phyloP scores from a whole-genome alignment of 192 early-diverging fungal species.

The Coemansia sp. region DNA sequence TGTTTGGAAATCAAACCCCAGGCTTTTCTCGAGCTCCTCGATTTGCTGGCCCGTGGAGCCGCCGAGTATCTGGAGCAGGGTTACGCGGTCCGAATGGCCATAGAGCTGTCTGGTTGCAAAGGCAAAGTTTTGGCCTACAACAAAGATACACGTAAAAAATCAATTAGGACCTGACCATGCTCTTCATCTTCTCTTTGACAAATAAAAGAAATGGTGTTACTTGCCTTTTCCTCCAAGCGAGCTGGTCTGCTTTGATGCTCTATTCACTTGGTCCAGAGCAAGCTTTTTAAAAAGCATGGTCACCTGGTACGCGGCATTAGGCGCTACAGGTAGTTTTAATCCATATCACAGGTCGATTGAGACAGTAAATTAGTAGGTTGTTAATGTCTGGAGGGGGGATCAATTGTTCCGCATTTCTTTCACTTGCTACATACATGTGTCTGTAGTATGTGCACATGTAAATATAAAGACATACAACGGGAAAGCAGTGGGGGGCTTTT shows the following conservation, averaged over 20 bases:
- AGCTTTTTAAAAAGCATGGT: slow-evolving; percentile 24
- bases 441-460: too few species aligned
- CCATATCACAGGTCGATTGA: too few species aligned
- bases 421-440: too few species aligned
- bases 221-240: slow-evolving; percentile 40
- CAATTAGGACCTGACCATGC: too few species aligned
- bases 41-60: slow-evolving; percentile 27
- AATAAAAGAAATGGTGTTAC: too few species aligned
- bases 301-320: slow-evolving; percentile 37
- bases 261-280: slow-evolving; percentile 19
- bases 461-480: too few species aligned
- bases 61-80: slow-evolving; percentile 33
- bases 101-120: slow-evolving; percentile 24
- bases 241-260: slow-evolving; percentile 26
- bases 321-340: slow-evolving; percentile 18
- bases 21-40: slow-evolving; percentile 18
- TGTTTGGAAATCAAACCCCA: slow-evolving; percentile 21
- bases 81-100: slow-evolving; percentile 10
- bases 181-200: too few species aligned
- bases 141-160: too few species aligned
- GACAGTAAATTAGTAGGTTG: slow-evolving; percentile 6
- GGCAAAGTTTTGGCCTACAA: slow-evolving; percentile 39
- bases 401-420: too few species aligned
- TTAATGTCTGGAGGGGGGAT: too few species aligned
- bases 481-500: not conserved